Evolutionary conservation across 164 flowering plant species (phyloP), one percentile per base, ranked within the genome.

Genomic region (Vitis rupestris): DNA sequence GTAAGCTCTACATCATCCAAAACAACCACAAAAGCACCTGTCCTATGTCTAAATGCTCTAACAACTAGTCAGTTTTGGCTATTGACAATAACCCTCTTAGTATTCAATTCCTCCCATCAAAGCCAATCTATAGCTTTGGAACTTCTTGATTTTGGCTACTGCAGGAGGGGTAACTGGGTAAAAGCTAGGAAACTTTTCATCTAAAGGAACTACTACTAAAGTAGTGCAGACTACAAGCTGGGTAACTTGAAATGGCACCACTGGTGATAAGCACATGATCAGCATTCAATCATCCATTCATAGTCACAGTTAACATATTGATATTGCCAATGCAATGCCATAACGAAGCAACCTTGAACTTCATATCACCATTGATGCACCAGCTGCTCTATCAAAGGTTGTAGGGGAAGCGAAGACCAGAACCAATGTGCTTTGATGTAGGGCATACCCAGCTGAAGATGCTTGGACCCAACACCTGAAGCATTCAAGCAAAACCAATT

Each of bases 381-480:
- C 70, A 29, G 51, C 17, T 13, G 54, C 7, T 17, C 47, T 70
- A 63, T 88, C 93, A 68, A 73, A 88, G 53, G 83, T 64, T 59
- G 99, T 86, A 15, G 82, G 82, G 87, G 74, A 86, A 94, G 19
- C 85, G 88, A 66, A 90, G 74, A 55, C 98, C 99, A 31, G 94
- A 80, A 70, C 97, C 93, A 56, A 85, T 80, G 75, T 94, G 92
- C 29, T 77, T 74, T 17, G 93, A 76, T 23, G 89, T 85, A 3
- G 98, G 98, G 71, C 86, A 88, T 50, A 90, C 1, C 98, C 98
- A 94, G 69, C 83, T 74, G 60, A 85, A 67, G 68, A 88, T 73
- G 73, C 67, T 90, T 67, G 97, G 93, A 74, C 98, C 98, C 54
- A 94, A 84, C 48, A 89, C 89, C 98, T 94, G 82, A 63, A 75